These are phyloP conservation scores for Lactarius sp. DNA, from an alignment of 768 basidiomycete species.

Conservation along the genomic window DNA sequence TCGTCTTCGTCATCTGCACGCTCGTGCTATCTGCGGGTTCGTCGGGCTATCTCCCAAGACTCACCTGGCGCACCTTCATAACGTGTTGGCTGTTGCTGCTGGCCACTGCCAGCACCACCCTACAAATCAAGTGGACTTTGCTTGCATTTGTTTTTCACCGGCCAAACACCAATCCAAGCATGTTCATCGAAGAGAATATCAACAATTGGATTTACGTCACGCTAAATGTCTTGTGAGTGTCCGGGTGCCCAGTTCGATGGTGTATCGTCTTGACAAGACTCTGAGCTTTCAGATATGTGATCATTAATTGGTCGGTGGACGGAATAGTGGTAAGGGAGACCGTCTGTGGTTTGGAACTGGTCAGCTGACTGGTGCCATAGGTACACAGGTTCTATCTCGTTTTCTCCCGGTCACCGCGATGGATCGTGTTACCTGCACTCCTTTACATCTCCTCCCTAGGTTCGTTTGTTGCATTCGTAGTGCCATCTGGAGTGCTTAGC, in stretches of 20 bases:
- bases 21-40: constrained; percentile 8
- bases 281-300: constrained; percentile 28
- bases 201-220: constrained; percentile 25
- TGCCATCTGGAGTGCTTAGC: neutral
- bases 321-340: constrained; percentile 27
- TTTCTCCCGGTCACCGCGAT: neutral
- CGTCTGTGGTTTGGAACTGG: neutral
- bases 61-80: constrained; percentile 7
- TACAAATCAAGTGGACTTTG: constrained; percentile 23
- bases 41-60: neutral
- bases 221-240: constrained; percentile 29
- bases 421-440: constrained; percentile 8
- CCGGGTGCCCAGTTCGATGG: neutral
- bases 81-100: constrained; percentile 21
- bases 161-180: constrained; percentile 26
- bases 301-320: constrained; percentile 32
- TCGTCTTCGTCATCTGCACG: constrained; percentile 22
- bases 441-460: constrained; percentile 12
- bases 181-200: constrained; percentile 26
- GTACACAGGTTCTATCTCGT: constrained; percentile 12
- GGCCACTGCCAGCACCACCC: constrained; percentile 10
- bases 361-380: neutral
- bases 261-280: constrained; percentile 1
- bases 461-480: neutral
- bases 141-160: constrained; percentile 28